Base-by-base conservation (phyloP, 2,329 filamentous ascomycete genomes). In the Cercospora berteroae region DNA sequence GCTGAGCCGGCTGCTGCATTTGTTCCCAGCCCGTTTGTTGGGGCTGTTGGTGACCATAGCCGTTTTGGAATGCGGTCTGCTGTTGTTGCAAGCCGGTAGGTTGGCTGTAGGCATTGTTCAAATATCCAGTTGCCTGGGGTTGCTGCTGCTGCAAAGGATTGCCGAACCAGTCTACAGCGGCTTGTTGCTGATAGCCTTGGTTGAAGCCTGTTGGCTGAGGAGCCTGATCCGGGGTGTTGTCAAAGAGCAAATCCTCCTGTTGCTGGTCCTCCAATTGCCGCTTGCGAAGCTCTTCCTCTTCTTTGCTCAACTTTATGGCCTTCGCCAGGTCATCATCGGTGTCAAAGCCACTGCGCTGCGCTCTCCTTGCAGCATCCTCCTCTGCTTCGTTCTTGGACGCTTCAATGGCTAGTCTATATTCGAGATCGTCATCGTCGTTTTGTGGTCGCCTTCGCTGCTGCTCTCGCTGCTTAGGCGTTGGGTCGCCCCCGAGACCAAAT, bases 141-240 rank as follows among this genome's bases (percentile, higher is more conserved):
- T 76, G 78, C 52, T 85, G 85, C 78, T 92, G 90, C 74, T 79
- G 80, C 50, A 98, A 90, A 12, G 94, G 93, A 79, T 99, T 99
- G 67, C 94, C 95, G 74, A 96, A 95, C 88, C 96, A 98, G 80
- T 99, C 95, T 18, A 99, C 95, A 12, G 93, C 92, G 66, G 91
- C 91, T 77, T 97, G 94, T 81, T 99, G 95, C 82, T 98, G 94
- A 77, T 99, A 99, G 57, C 94, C 94, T 81, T 97, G 94, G 80
- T 97, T 98, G 83, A 93, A 93, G 39, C 93, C 94, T 13, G 94
- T 98, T 48, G 87, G 88, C 74, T 93, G 90, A 63, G 87, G 81
- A 4, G 83, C 79, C 75, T 89, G 87, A 25, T 87, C 87, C 6
- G 85, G 84, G 27, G 85, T 83, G 73, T 96, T 92, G 74, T 96